Base-by-base conservation (phyloP, 495 filamentous ascomycete genomes). In the Achaetomiella virescens region DNA sequence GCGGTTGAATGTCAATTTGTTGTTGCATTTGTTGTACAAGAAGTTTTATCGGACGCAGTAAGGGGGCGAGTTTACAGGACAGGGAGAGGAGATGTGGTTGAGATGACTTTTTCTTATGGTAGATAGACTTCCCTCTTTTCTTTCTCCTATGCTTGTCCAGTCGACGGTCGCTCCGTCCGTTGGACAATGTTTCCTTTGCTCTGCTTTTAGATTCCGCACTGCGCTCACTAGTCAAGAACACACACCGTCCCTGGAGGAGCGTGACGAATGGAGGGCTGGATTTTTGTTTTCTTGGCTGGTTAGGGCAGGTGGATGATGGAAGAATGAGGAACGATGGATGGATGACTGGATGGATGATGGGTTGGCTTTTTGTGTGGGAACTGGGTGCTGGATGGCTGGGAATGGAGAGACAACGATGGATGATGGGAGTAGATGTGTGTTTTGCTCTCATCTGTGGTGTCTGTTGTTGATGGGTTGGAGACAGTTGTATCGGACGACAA, bases 1-100 rank as follows among this genome's bases (percentile, higher is more conserved):
- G 66, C 83, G 85, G 72, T 81, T 98, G 58, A 97, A 97, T 70
- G 93, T 97, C 59, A 97, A 98, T 71, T 73, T 97, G 54, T 85
- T 98, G 70, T 72, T 98, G 76, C 92, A 97, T 79, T 74, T 96
- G 70, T 78, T 98, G 49, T 96, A 97, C 77, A 91, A 90, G 81
- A 98, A 98, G 76, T 98, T 98, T 74, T 98, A 97, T 68, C 76
- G 85, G 54, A 87, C 88, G 53, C 82, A 86, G 65, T 85, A 85
- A 81, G 44, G 2, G 33, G 35, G 45, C 7, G n/a, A n/a, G 11
- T 1, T 24, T 44, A 10, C 40, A 21, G 21, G 12, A 42, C 4
- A 15, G 22, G 20, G 31, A 9, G 27, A 10, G 22, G 31, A 18
- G 7, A 44, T 21, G 43, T 40, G 27, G 36, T 18, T 38, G 38